phyloP scores from a whole-genome alignment of 2,329 filamentous ascomycete genomes.

The Talaromyces sp. region DNA sequence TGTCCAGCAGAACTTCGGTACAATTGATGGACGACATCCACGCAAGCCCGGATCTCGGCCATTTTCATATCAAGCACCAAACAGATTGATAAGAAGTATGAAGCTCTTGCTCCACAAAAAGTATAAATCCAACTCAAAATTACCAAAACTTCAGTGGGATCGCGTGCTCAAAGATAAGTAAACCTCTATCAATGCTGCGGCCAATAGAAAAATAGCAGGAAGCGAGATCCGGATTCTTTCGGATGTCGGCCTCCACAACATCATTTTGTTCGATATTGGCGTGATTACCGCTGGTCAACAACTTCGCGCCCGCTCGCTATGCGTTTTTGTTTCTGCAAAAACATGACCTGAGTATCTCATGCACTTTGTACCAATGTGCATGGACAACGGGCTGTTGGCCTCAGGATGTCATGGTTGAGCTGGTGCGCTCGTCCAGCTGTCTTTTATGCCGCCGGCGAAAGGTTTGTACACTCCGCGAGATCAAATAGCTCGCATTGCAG shows the following conservation, averaged over 20 bases:
- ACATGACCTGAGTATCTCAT: no score
- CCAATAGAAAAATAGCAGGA: neutral
- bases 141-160: neutral
- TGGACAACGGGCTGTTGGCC: neutral
- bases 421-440: neutral
- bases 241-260: neutral
- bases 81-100: neutral
- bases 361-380: neutral
- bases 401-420: slow-evolving; percentile 11
- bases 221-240: neutral
- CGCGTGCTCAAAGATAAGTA: neutral
- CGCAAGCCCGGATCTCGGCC: neutral
- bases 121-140: neutral
- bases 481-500: no score
- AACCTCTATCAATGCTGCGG: neutral
- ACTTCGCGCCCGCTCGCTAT: neutral
- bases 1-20: neutral
- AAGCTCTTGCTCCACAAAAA: no score
- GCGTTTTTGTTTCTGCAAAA: no score
- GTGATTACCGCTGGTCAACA: neutral
- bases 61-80: neutral
- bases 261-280: neutral
- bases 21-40: neutral
- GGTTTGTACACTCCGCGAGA: neutral
- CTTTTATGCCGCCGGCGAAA: slow-evolving; percentile 13